A percentile compares a stretch with the other conserved stretches of the same genome.
These are phyloP conservation scores for Amauroascus verrucosus DNA, from an alignment of 2,329 filamentous ascomycete genomes.

Conservation along the genomic window DNA sequence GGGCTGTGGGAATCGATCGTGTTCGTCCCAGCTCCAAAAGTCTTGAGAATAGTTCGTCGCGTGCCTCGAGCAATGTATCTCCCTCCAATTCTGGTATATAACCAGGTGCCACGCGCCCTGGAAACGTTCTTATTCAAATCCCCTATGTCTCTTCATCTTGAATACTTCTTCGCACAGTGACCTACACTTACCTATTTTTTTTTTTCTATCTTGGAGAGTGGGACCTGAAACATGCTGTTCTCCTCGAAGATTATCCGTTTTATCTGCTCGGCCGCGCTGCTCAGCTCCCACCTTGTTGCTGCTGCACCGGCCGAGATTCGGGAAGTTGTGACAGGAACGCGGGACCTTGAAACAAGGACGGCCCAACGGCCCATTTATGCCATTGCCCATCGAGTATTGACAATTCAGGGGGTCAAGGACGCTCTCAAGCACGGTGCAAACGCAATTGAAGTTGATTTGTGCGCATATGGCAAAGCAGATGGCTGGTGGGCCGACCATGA, in stretches of 20 bases:
- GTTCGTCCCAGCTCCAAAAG: neutral
- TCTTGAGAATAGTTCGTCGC: neutral
- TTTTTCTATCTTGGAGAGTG: too few relatives aligned
- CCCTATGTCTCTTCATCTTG: neutral
- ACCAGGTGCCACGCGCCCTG: too few relatives aligned
- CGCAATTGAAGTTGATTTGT: slow-evolving; percentile 6
- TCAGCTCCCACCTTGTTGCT: neutral
- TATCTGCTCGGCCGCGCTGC: neutral
- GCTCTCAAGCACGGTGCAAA: slow-evolving; percentile 5
- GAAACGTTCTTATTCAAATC: too few relatives aligned
- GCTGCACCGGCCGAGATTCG: neutral
- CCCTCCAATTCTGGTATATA: neutral
- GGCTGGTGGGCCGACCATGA: slow-evolving; percentile 7
- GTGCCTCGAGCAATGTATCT: neutral
- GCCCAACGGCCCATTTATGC: neutral
- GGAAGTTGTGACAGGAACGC: neutral
- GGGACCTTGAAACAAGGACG: neutral
- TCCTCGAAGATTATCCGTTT: neutral
- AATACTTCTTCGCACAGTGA: neutral
- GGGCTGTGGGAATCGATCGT: neutral
- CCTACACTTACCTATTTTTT: neutral
- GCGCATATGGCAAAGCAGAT: neutral
- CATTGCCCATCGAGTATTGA: slow-evolving; percentile 9
- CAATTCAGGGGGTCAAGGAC: neutral
- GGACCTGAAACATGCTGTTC: neutral